Base-by-base conservation (phyloP, 192 early-diverging fungal species). In the Podila epicladia region DNA sequence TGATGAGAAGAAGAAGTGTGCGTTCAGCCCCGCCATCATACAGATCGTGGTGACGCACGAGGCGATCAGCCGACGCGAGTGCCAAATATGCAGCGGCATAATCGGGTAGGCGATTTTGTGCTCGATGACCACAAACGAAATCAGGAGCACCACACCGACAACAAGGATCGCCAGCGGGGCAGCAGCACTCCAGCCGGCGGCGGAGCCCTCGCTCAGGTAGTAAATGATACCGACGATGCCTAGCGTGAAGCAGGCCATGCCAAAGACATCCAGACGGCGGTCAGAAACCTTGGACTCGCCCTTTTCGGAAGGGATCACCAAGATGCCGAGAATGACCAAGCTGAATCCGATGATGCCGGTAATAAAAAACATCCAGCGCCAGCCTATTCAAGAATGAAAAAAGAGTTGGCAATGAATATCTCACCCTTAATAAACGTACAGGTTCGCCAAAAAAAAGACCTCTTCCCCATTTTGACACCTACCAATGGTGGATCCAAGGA, bases 341-440 rank as follows among this genome's bases (percentile, higher is more conserved):
- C 17, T 22, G 15, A 74, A 62, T 8, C 57, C 65, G n/a, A 53
- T 38, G 4, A 74, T 74, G 28, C 35, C 73, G 2, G 73, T 67
- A 31, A 74, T 67, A 29, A 60, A 74, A 35, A 74, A 74, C 22
- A 74, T 74, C 73, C 73, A 74, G 37, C 65, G 29, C 73, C 73
- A 74, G 49, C 73, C 41, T 45, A 45, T 45, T 15, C 41, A 45
- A 45, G 0, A 1, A 45, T 17, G 41, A 45, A 45, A 45, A 3
- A 17, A 45, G 17, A 45, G 37, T 3, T 38, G 3, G n/a, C n/a
- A n/a, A n/a, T 9, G 6, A 38, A 38, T 9, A 38, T 38, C 6
- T 8, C 11, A 41, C 41, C 1, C 0, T 15, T 15, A 13, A 2
- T 41, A 2, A 41, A 11, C 1, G 5, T 32, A 32, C 32, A 32